Percentiles rank a stretch among this genome's conserved stretches.
Evolutionary conservation across 2,329 filamentous ascomycete genomes (phyloP).

Genomic region (Pyrenophora tritici-repentis): DNA sequence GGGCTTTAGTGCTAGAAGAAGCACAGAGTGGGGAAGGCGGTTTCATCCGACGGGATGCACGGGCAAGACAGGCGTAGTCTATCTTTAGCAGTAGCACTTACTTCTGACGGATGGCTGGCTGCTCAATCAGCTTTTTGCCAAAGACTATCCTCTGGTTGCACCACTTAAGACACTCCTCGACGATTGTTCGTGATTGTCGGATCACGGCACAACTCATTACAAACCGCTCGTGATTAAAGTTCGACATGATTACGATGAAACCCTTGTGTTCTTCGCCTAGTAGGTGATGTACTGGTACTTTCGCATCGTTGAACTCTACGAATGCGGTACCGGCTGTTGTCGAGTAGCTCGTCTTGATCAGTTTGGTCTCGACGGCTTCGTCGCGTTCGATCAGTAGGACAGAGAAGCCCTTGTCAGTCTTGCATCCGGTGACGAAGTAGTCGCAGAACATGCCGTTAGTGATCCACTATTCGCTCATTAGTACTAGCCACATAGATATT

Average conservation of each 20-base stretch:
- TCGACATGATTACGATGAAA: conserved; percentile 80
- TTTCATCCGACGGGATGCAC: conserved; percentile 3
- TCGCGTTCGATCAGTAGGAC: conserved; percentile 76
- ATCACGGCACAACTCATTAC: conserved; percentile 71
- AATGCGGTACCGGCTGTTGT: conserved; percentile 77
- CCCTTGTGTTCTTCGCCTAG: conserved; percentile 85
- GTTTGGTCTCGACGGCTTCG: conserved; percentile 75
- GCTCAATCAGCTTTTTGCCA: conserved; percentile 78
- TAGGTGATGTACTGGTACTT: conserved; percentile 78
- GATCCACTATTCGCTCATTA: conserved; percentile 62
- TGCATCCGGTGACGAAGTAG: conserved; percentile 82
- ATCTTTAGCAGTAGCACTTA: conserved; percentile 43
- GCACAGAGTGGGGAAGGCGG: background rate
- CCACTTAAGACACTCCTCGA: conserved; percentile 89
- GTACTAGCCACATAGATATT: too few species aligned
- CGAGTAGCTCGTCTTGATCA: conserved; percentile 83
- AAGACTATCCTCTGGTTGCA: conserved; percentile 85
- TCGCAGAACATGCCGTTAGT: conserved; percentile 80
- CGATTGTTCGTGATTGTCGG: conserved; percentile 68
- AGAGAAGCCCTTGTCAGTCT: conserved; percentile 77
- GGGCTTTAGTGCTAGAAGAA: background rate
- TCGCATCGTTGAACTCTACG: conserved; percentile 84
- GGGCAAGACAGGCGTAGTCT: background rate
- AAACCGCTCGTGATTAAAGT: conserved; percentile 88
- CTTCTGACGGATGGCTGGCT: conserved; percentile 82